Percentiles rank a stretch among this genome's conserved stretches.
Conservation (phyloP, 371 early-diverging fungal species). For the Actinomortierella wolfii region DNA sequence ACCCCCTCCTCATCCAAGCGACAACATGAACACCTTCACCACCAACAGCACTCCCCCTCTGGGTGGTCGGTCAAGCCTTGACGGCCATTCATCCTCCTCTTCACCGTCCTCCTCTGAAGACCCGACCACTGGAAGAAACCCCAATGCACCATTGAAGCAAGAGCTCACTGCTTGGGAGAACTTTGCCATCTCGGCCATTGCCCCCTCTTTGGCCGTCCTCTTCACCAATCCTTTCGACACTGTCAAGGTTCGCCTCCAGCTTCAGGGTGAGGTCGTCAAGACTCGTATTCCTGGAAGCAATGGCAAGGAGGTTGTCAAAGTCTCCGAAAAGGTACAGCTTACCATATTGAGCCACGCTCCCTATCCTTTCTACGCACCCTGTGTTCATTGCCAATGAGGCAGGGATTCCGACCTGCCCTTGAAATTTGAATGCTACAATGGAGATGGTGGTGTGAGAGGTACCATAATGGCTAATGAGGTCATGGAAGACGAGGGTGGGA, state of each 20-base stretch:
- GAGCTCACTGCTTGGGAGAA: constrained; percentile 49
- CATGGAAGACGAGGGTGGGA: too few species aligned
- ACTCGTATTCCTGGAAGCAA: constrained; percentile 39
- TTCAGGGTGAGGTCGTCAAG: constrained; percentile 60
- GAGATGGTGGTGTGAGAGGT: too few species aligned
- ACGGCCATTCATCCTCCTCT: constrained; percentile 10
- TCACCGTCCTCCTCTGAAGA: background rate
- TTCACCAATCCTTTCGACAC: constrained; percentile 76
- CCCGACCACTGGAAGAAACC: background rate
- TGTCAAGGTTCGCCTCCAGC: constrained; percentile 68
- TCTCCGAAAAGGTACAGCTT: constrained; percentile 46
- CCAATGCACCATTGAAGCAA: constrained; percentile 24
- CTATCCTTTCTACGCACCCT: too few species aligned
- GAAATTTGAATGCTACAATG: too few species aligned
- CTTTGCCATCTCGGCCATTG: constrained; percentile 58
- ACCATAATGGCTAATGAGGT: too few species aligned
- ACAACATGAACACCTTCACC: constrained; percentile 43
- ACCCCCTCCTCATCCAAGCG: background rate
- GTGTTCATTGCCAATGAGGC: background rate
- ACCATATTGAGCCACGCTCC: too few species aligned
- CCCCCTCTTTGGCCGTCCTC: constrained; percentile 64
- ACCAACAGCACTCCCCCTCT: constrained; percentile 44
- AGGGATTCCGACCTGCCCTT: too few species aligned
- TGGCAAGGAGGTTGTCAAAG: constrained; percentile 42
- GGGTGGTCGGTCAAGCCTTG: constrained; percentile 28